Conservation (phyloP, 768 basidiomycete genomes). For the Tephrocybe sp. region DNA sequence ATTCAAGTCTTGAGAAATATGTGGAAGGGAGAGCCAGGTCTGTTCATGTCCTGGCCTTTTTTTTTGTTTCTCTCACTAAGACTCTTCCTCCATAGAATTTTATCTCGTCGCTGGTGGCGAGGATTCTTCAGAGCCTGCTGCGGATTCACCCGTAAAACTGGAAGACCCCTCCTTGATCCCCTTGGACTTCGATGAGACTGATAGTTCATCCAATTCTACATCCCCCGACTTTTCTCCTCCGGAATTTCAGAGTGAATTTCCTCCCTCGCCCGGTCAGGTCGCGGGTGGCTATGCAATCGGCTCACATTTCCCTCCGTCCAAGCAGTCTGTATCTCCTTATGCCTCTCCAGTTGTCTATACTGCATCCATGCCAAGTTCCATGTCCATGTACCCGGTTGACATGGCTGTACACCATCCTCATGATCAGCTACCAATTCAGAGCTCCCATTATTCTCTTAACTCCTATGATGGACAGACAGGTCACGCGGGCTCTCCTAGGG, state of each 20-base stretch:
- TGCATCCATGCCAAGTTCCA: constrained; percentile 14
- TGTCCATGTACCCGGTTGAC: constrained; percentile 16
- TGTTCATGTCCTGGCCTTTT: constrained; percentile 13
- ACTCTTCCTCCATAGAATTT: constrained; percentile 46
- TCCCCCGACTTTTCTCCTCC: constrained; percentile 46
- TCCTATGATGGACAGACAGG: constrained; percentile 13
- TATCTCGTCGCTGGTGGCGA: constrained; percentile 80
- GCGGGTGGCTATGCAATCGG: constrained; percentile 11
- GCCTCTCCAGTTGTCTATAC: constrained; percentile 6
- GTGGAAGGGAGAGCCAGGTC: constrained; percentile 84
- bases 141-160: constrained; percentile 50
- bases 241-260: constrained; percentile 41
- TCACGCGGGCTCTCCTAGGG: not conserved
- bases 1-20: constrained; percentile 83
- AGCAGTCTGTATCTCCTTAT: constrained; percentile 2
- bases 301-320: constrained; percentile 8
- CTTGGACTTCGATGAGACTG: constrained; percentile 42
- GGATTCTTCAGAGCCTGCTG: constrained; percentile 66
- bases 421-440: constrained; percentile 9
- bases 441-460: constrained; percentile 11
- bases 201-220: constrained; percentile 35
- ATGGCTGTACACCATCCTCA: constrained; percentile 8
- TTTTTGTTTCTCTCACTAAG: constrained; percentile 11
- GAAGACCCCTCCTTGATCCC: constrained; percentile 50
- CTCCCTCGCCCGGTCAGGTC: constrained; percentile 39